Evolutionary conservation across 345 rosid species (phyloP).

Genomic region (Rubroshorea leprosula): DNA sequence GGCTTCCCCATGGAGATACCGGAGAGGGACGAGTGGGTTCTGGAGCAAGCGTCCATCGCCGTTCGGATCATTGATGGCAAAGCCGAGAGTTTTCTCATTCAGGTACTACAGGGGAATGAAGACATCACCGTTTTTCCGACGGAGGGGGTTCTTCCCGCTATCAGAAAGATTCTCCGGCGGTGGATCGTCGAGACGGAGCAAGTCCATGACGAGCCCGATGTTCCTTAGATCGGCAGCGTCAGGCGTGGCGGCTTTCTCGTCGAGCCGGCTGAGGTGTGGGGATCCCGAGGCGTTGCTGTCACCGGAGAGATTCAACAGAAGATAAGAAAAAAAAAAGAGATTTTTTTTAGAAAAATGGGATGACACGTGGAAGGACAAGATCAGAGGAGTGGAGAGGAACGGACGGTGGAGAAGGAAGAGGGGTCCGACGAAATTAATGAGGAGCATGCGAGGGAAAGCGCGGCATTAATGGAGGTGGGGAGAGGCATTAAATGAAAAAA

Average conservation of each 20-base stretch:
- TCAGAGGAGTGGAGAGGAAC: constrained; percentile 17
- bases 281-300: constrained; percentile 95
- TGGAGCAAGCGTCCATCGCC: constrained; percentile 90
- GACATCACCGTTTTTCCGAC: constrained; percentile 59
- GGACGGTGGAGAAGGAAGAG: constrained; percentile 16
- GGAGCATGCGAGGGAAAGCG: constrained; percentile 5
- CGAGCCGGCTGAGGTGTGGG: constrained; percentile 90
- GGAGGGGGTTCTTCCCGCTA: constrained; percentile 60
- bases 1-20: constrained; percentile 73
- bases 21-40: constrained; percentile 40
- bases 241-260: constrained; percentile 45
- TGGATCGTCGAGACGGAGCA: constrained; percentile 53
- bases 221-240: constrained; percentile 37
- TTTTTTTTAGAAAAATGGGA: background rate
- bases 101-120: constrained; percentile 59
- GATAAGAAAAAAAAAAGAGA: constrained; percentile 18
- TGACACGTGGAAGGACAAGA: constrained; percentile 60
- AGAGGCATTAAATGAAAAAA: constrained; percentile 51
- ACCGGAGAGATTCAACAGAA: constrained; percentile 77
- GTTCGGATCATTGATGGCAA: constrained; percentile 58
- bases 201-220: constrained; percentile 85
- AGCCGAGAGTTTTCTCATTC: constrained; percentile 74
- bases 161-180: constrained; percentile 64
- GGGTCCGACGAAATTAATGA: constrained; percentile 22
- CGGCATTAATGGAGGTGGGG: constrained; percentile 44